These are phyloP conservation scores for Fusarium nygamai DNA, from an alignment of 2,329 filamentous ascomycete species.

Conservation along the genomic window DNA sequence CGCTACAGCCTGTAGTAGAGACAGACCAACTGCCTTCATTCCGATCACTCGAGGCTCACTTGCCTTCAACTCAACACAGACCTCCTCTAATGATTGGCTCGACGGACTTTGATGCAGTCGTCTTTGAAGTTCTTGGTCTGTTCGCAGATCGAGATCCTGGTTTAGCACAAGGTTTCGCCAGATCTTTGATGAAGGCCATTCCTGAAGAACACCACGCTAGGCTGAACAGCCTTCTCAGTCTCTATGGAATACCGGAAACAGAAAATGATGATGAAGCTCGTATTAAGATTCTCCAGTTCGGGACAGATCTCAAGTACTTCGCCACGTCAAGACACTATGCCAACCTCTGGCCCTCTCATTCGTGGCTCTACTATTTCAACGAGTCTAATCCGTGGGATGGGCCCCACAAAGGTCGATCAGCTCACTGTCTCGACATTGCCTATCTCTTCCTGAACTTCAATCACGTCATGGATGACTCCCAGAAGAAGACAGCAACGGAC, in stretches of 20 bases:
- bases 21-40: neutral
- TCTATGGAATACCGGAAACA: neutral
- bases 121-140: neutral
- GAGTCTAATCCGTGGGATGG: neutral
- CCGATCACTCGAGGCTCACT: neutral
- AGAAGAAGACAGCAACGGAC: neutral
- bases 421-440: neutral
- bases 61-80: neutral
- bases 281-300: neutral
- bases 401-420: neutral
- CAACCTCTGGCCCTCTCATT: neutral
- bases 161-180: neutral
- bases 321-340: neutral
- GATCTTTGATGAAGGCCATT: accelerated
- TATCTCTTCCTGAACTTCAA: neutral
- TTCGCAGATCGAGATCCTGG: neutral
- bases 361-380: neutral
- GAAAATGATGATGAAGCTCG: accelerated
- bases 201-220: accelerated
- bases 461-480: neutral
- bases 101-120: neutral
- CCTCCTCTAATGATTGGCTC: neutral
- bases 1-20: neutral
- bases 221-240: neutral
- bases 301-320: neutral